Evolutionary conservation across 2,329 filamentous ascomycete species (phyloP).

Genomic region (Sarocladium strictum): DNA sequence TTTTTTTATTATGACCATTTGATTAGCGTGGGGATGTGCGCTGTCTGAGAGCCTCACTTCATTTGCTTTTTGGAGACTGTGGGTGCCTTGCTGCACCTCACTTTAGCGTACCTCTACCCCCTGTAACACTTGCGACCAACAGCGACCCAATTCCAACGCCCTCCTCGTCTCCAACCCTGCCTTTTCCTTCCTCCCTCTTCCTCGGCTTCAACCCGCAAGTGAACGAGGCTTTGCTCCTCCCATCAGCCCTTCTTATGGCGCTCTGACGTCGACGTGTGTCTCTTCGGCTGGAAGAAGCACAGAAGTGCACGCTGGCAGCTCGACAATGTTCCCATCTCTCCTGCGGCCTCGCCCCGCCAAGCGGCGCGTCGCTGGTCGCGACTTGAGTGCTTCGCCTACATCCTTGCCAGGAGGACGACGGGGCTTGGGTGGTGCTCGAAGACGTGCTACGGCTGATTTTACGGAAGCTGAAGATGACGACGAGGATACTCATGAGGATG

Average conservation of each 20-base stretch:
- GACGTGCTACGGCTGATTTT: slow-evolving; percentile 58
- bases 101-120: slow-evolving; percentile 2
- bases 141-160: neutral
- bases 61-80: slow-evolving; percentile 9
- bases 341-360: slow-evolving; percentile 26
- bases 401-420: slow-evolving; percentile 22
- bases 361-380: slow-evolving; percentile 25
- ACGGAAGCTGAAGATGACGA: slow-evolving; percentile 55
- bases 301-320: neutral
- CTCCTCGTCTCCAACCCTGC: neutral
- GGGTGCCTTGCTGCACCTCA: slow-evolving; percentile 6
- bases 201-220: neutral
- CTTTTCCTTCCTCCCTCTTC: neutral
- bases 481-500: slow-evolving; percentile 32
- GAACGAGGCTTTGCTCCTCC: slow-evolving; percentile 1
- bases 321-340: slow-evolving; percentile 31
- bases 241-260: neutral
- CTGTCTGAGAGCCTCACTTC: neutral
- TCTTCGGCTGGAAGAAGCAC: slow-evolving; percentile 11
- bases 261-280: slow-evolving; percentile 29
- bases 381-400: slow-evolving; percentile 23
- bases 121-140: neutral
- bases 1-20: neutral
- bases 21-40: slow-evolving; percentile 1
- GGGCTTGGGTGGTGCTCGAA: slow-evolving; percentile 13